Percentiles rank a stretch among this genome's conserved stretches.
Evolutionary conservation across 2,329 filamentous ascomycete species (phyloP).

Genomic region (Cercospora zeae-maydis): DNA sequence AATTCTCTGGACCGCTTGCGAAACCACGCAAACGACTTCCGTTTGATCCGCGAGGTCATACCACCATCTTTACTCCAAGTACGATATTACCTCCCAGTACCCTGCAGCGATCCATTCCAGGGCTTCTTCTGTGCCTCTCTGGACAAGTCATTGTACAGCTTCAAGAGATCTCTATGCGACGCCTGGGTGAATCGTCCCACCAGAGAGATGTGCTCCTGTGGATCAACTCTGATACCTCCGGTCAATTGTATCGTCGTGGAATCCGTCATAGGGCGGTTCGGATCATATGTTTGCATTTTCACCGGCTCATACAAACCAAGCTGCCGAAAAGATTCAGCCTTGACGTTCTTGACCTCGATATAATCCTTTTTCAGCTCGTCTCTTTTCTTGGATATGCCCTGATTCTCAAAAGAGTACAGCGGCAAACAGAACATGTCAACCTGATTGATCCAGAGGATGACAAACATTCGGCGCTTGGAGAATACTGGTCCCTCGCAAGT

Average conservation of each 20-base stretch:
- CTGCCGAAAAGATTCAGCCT: not conserved
- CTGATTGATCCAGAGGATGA: slow-evolving; percentile 9
- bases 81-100: not conserved
- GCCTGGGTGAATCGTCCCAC: not conserved
- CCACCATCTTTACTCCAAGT: no score
- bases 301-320: not conserved
- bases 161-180: not conserved
- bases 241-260: not conserved
- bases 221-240: not conserved
- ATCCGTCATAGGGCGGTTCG: not conserved
- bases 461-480: slow-evolving; percentile 12
- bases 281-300: not conserved
- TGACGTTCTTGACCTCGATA: not conserved
- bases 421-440: slow-evolving; percentile 12
- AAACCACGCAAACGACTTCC: no score
- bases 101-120: not conserved
- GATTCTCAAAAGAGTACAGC: slow-evolving; percentile 6
- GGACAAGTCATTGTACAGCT: not conserved
- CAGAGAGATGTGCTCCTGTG: slow-evolving; percentile 1
- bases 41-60: no score
- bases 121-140: not conserved
- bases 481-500: not conserved
- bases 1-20: no score
- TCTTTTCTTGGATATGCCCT: slow-evolving; percentile 1
- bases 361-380: not conserved